phyloP scores from a whole-genome alignment of 805 yeast species.

The Candida takata region DNA sequence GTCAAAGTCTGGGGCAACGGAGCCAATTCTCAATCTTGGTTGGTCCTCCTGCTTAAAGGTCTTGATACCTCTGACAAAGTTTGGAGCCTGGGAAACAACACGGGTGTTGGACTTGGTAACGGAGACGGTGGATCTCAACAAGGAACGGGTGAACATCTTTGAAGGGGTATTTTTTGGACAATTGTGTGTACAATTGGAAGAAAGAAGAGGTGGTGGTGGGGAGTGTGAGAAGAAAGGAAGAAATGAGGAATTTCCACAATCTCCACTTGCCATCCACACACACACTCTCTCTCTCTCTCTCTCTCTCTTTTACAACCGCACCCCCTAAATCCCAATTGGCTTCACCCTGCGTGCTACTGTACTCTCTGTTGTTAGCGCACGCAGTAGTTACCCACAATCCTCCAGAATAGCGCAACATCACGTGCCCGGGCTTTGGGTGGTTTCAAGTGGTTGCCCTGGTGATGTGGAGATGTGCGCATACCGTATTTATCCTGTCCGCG shows the following conservation, averaged over 20 bases:
- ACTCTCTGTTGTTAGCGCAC: too few species aligned
- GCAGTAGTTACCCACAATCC: not conserved
- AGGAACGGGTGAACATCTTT: slow-evolving; percentile 25
- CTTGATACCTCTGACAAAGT: slow-evolving; percentile 30
- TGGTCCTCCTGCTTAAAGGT: slow-evolving; percentile 47
- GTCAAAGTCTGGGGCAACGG: slow-evolving; percentile 80
- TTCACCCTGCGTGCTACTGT: too few species aligned
- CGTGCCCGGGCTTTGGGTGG: too few species aligned
- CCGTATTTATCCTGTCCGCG: too few species aligned
- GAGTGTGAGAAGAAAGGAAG: not conserved
- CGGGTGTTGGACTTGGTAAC: slow-evolving; percentile 12
- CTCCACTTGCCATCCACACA: too few species aligned
- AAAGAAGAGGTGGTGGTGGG: not conserved
- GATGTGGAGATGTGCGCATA: not conserved
- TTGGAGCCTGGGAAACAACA: slow-evolving; percentile 14
- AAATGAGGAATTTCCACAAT: not conserved
- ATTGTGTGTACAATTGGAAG: slow-evolving; percentile 1
- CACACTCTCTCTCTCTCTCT: too few species aligned
- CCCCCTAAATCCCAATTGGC: too few species aligned
- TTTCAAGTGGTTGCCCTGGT: not conserved
- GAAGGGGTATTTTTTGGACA: not conserved
- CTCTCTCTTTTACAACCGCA: too few species aligned
- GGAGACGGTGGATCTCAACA: slow-evolving; percentile 22
- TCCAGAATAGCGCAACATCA: too few species aligned
- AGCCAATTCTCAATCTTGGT: slow-evolving; percentile 70